phyloP scores from a whole-genome alignment of 257 asterid genomes.

The Plantago elongata region DNA sequence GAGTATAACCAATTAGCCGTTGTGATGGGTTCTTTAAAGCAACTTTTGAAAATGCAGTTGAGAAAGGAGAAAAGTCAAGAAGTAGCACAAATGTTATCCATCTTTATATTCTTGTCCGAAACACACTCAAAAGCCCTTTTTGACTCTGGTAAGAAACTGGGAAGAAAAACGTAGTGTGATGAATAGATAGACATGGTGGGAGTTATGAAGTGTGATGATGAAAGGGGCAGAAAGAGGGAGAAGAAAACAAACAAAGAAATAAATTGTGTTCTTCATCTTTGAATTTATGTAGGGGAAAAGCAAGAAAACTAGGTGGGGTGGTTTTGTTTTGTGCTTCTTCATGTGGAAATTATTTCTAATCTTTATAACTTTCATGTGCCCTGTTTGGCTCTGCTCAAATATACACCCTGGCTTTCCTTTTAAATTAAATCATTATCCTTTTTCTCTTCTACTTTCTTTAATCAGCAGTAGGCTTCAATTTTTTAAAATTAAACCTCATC shows the following conservation, averaged over 20 bases:
- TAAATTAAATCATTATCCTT: not conserved
- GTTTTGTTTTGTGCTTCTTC: constrained; percentile 9
- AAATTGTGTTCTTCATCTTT: not conserved
- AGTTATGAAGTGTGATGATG: constrained; percentile 14
- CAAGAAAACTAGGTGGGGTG: constrained; percentile 14
- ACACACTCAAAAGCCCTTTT: constrained; percentile 35
- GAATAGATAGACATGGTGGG: constrained; percentile 7
- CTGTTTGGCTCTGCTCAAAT: constrained; percentile 13
- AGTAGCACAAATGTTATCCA: constrained; percentile 8
- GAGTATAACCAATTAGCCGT: too few relatives aligned
- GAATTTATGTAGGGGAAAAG: constrained; percentile 13
- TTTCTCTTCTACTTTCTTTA: too few relatives aligned
- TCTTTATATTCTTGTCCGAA: constrained; percentile 21
- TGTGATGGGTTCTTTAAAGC: constrained; percentile 16
- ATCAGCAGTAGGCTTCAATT: too few relatives aligned
- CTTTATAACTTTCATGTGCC: constrained; percentile 19
- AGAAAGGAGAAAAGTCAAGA: not conserved
- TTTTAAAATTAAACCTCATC: too few relatives aligned
- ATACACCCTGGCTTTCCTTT: not conserved
- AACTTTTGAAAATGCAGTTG: constrained; percentile 26
- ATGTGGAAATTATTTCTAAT: constrained; percentile 10
- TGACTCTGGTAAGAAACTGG: constrained; percentile 20
- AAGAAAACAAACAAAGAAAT: constrained; percentile 7
- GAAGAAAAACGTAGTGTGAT: too few relatives aligned
- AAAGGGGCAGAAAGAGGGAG: not conserved